These are phyloP conservation scores for Taiozyma sp. DNA, from an alignment of 1,139 yeast genomes.

Conservation along the genomic window DNA sequence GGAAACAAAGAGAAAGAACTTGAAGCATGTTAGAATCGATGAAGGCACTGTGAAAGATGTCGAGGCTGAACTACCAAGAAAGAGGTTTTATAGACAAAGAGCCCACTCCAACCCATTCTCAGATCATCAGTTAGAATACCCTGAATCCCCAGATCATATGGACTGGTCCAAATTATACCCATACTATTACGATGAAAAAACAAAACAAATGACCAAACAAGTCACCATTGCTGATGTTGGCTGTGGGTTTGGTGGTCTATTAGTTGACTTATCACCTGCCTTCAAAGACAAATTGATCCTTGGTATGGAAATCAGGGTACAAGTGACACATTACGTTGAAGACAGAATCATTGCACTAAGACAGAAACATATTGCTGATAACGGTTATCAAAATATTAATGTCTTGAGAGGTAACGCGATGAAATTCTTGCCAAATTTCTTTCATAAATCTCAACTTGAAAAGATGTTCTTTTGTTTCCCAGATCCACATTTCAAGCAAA, in stretches of 20 bases:
- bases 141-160: constrained; percentile 76
- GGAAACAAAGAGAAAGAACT: constrained; percentile 21
- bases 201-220: constrained; percentile 34
- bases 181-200: constrained; percentile 38
- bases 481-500: constrained; percentile 96
- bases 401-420: constrained; percentile 94
- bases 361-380: constrained; percentile 32
- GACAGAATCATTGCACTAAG: constrained; percentile 90
- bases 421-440: constrained; percentile 95
- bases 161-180: constrained; percentile 84
- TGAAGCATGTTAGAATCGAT: constrained; percentile 32
- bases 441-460: constrained; percentile 70
- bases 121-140: constrained; percentile 90
- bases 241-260: constrained; percentile 95
- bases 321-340: constrained; percentile 94
- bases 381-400: constrained; percentile 71
- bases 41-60: constrained; percentile 13
- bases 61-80: constrained; percentile 59
- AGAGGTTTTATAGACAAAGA: constrained; percentile 89
- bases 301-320: constrained; percentile 98
- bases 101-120: constrained; percentile 98
- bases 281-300: constrained; percentile 71
- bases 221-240: constrained; percentile 97
- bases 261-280: constrained; percentile 73
- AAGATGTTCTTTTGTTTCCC: constrained; percentile 99